Evolutionary conservation across 192 early-diverging fungal species (phyloP), one percentile per base, ranked within the genome.

Genomic region (Obelidium mucronatum): DNA sequence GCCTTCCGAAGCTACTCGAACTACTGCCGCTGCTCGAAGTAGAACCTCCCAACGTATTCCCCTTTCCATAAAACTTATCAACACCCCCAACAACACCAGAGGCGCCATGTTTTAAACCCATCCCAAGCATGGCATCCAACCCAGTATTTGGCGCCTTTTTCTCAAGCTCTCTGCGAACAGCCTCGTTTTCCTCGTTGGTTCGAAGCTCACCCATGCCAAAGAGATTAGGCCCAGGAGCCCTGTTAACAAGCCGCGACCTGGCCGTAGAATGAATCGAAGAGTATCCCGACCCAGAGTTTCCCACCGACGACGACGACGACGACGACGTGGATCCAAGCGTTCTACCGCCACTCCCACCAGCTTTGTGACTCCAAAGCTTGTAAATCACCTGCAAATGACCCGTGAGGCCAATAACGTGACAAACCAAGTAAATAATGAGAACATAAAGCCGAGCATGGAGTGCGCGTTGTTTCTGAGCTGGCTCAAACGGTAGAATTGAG

Each of bases 121-220:
- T 24, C 52, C 74, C 74, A 3, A 76, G 64, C 74, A 76, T 67
- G 3, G 74, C 74, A 42, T 76, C 74, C 35, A 67, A 55, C 42
- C 74, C 74, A 19, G 63, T 67, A 26, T 76, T 40, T 15, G 74
- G 74, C 17, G 35, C 28, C 36, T 67, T 64, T 1, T 36, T 31
- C 17, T 76, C 62, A 36, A 72, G 36, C 53, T 72, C 69, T 4
- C 54, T 6, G 31, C 37, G 24, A 1, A 72, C 3, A 6, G 69
- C 54, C 33, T 22, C 54, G 37, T 54, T 72, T 30, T 72, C 69
- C 31, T 54, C 26, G 17, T 54, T 40, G 13, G 13, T 72, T 36
- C 34, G 6, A 6, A 72, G 19, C 30, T 72, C 69, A 2, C 6
- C 19, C 26, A 72, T 31, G 31, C 69, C 69, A 59, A 72, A 58